Conservation (phyloP, 2,329 filamentous ascomycete genomes). For the Nothopassalora personata region DNA sequence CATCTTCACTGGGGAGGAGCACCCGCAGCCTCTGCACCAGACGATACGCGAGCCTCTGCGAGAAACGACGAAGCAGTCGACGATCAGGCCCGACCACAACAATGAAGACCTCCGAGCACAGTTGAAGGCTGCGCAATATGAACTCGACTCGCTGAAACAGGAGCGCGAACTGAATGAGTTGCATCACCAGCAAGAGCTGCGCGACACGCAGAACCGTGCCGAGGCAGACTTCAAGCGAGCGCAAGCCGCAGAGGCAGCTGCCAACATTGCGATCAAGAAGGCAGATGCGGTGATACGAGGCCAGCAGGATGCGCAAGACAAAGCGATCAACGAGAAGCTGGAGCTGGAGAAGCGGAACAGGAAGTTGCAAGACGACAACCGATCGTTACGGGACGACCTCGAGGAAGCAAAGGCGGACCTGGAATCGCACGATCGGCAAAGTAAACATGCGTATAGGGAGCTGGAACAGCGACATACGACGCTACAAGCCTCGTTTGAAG, state of each 20-base stretch:
- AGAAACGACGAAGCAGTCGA: conserved; percentile 43
- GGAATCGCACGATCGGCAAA: conserved; percentile 63
- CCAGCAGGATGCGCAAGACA: conserved; percentile 50
- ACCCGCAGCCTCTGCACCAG: conserved; percentile 22
- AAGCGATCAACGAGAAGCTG: conserved; percentile 51
- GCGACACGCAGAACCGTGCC: conserved; percentile 72
- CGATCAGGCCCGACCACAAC: conserved; percentile 34
- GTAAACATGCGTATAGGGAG: conserved; percentile 53
- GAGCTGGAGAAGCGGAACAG: conserved; percentile 53
- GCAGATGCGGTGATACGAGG: conserved; percentile 52
- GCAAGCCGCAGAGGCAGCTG: conserved; percentile 49
- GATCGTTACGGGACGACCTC: conserved; percentile 70
- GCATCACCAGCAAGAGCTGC: conserved; percentile 75
- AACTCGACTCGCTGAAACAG: conserved; percentile 78
- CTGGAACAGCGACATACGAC: conserved; percentile 55
- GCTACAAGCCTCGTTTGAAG: conserved; percentile 50
- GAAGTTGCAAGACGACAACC: conserved; percentile 62
- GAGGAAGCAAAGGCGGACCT: conserved; percentile 76
- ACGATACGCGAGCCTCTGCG: conserved; percentile 33
- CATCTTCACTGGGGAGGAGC: conserved; percentile 43
- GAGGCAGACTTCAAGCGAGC: conserved; percentile 75
- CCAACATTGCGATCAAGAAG: conserved; percentile 49
- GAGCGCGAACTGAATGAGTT: conserved; percentile 76
- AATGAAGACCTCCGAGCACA: conserved; percentile 84
- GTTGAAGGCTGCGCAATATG: conserved; percentile 80